phyloP scores from a whole-genome alignment of 345 rosid genomes.

The Salix viminalis region DNA sequence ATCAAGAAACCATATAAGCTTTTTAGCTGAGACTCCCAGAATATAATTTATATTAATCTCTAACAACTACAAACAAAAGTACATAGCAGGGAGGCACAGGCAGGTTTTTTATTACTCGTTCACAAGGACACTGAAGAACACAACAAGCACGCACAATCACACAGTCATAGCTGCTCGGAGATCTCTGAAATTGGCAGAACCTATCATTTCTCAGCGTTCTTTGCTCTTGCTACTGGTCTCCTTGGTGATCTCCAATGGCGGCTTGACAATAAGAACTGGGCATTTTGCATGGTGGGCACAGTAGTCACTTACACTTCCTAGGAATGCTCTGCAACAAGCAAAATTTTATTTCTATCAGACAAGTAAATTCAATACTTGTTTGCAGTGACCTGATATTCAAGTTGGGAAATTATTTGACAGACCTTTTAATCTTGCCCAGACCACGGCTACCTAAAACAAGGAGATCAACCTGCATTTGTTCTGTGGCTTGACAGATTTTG shows the following conservation, averaged over 20 bases:
- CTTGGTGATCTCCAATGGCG: conserved; percentile 21
- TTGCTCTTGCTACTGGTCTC: background rate
- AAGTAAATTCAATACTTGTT: background rate
- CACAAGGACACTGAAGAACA: background rate
- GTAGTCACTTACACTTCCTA: conserved; percentile 77
- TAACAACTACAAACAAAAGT: background rate
- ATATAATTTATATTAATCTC: too few species aligned
- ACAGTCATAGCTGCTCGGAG: background rate
- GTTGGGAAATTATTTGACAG: too few species aligned
- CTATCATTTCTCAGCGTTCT: background rate
- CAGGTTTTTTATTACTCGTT: background rate
- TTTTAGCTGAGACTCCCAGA: too few species aligned
- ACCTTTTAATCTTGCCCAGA: conserved; percentile 76
- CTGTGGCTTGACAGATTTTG: conserved; percentile 66
- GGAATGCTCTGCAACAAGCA: conserved; percentile 45
- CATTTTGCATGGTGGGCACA: conserved; percentile 69
- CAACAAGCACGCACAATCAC: background rate
- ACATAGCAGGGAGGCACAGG: background rate
- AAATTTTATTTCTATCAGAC: background rate
- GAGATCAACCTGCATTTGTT: conserved; percentile 57
- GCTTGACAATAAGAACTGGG: conserved; percentile 65
- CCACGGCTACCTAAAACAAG: conserved; percentile 76
- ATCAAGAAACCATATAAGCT: too few species aligned
- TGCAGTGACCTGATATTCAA: too few species aligned
- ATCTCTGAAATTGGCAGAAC: background rate